Percentiles rank a stretch among this genome's conserved stretches.
Conservation (phyloP, 352 stramenopile genomes). For the Phytophthora pinifolia region DNA sequence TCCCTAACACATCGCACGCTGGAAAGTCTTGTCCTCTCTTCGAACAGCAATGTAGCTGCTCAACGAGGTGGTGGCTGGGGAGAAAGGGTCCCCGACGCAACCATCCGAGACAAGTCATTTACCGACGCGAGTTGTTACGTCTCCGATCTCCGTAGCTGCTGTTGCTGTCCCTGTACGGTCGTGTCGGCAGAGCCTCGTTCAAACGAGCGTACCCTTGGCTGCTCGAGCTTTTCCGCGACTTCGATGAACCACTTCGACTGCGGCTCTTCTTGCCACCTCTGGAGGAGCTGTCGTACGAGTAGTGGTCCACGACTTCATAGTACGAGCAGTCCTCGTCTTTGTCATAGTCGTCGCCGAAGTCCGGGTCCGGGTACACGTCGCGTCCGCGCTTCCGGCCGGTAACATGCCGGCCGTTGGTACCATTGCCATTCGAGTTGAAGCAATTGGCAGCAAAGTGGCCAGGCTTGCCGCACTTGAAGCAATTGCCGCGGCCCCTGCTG, state of each 20-base stretch:
- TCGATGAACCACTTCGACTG: slow-evolving; percentile 17
- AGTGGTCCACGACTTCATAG: slow-evolving; percentile 42
- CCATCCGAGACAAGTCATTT: too few species aligned
- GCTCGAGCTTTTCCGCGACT: slow-evolving; percentile 23
- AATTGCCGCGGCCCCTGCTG: slow-evolving; percentile 37
- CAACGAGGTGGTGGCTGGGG: too few species aligned
- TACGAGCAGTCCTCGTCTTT: slow-evolving; percentile 41
- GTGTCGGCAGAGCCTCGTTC: slow-evolving; percentile 40
- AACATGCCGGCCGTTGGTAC: slow-evolving; percentile 26
- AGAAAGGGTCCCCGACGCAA: too few species aligned
- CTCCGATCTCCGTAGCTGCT: slow-evolving; percentile 30
- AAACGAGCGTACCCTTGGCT: slow-evolving; percentile 31
- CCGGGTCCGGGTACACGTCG: slow-evolving; percentile 46
- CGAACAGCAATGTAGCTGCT: too few species aligned
- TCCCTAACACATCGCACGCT: slow-evolving; percentile 7
- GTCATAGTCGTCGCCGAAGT: slow-evolving; percentile 39
- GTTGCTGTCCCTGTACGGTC: slow-evolving; percentile 24
- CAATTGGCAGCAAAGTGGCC: slow-evolving; percentile 59
- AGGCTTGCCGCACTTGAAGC: slow-evolving; percentile 50
- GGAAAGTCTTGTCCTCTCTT: not conserved
- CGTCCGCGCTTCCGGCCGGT: slow-evolving; percentile 51
- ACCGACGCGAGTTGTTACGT: slow-evolving; percentile 22
- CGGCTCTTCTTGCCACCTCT: slow-evolving; percentile 27
- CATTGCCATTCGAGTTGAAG: slow-evolving; percentile 18
- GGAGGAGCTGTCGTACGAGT: slow-evolving; percentile 29